Evolutionary conservation across 2,329 filamentous ascomycete genomes (phyloP).

Genomic region (Claviceps sp.): DNA sequence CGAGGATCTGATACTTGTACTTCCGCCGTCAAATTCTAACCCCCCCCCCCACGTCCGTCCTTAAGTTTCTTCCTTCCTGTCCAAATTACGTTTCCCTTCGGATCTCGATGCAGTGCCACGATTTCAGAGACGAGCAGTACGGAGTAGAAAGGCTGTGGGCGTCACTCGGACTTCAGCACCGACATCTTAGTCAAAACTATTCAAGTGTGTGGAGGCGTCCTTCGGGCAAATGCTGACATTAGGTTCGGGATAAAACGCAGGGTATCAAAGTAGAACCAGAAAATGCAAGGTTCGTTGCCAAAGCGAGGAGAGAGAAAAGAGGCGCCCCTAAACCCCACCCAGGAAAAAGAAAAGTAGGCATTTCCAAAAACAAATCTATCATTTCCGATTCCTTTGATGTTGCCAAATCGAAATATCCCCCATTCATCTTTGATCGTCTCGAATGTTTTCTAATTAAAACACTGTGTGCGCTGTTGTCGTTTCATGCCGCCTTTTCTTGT

Average conservation of each 20-base stretch:
- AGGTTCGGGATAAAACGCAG: constrained; percentile 8
- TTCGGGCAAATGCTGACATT: neutral
- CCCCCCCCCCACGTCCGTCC: no score
- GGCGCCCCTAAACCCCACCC: no score
- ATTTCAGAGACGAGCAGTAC: neutral
- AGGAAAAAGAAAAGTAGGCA: neutral
- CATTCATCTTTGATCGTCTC: neutral
- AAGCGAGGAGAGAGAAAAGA: no score
- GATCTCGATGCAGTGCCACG: no score
- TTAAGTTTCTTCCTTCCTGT: neutral
- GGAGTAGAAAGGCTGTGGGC: no score
- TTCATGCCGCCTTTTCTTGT: constrained; percentile 1
- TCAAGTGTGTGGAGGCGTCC: neutral
- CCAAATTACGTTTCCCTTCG: neutral
- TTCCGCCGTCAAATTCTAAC: no score
- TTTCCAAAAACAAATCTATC: neutral
- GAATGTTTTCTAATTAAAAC: neutral
- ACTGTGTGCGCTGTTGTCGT: neutral
- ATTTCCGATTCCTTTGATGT: neutral
- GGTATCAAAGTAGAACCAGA: constrained; percentile 11
- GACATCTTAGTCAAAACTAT: neutral
- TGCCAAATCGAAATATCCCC: neutral
- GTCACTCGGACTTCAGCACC: neutral
- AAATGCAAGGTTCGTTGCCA: neutral
- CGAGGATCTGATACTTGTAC: no score